A percentile compares a stretch with the other conserved stretches of the same genome.
Conservation (phyloP, 306 rosid genomes). For the Dryas octopetala region DNA sequence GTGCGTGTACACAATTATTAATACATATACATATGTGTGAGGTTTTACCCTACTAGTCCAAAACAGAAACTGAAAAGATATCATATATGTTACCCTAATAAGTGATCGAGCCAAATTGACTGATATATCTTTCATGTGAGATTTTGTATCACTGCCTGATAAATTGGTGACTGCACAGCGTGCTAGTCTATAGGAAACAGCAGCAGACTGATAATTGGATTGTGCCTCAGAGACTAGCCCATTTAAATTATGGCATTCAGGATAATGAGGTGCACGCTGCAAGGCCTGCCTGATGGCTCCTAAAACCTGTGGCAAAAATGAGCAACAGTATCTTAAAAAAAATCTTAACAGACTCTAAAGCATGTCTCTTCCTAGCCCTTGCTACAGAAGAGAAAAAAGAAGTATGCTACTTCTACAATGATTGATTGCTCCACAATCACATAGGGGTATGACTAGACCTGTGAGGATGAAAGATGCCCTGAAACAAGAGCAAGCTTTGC, state of each 20-base stretch:
- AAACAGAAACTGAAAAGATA: constrained; percentile 21
- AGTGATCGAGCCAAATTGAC: constrained; percentile 85
- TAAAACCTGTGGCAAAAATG: constrained; percentile 53
- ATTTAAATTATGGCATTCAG: constrained; percentile 82
- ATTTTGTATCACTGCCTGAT: constrained; percentile 42
- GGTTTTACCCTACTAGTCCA: not conserved
- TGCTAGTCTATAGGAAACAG: constrained; percentile 66
- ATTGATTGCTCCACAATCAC: constrained; percentile 18
- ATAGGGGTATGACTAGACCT: constrained; percentile 48
- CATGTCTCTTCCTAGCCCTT: not conserved
- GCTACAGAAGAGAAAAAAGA: constrained; percentile 18
- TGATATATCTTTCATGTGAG: constrained; percentile 57
- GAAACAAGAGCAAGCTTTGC: constrained; percentile 78
- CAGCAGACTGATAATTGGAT: constrained; percentile 73
- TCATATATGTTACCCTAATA: constrained; percentile 46
- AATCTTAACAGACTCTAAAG: not conserved
- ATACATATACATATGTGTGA: not conserved
- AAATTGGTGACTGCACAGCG: constrained; percentile 46
- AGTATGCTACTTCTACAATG: not conserved
- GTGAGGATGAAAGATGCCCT: constrained; percentile 80
- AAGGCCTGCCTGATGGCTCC: constrained; percentile 93
- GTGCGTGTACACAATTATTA: not conserved
- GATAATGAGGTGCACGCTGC: constrained; percentile 78
- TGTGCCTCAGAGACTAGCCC: constrained; percentile 86
- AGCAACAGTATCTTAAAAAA: constrained; percentile 19